Percentiles rank a stretch among this genome's conserved stretches.
These are phyloP conservation scores for Rhynchosporium graminicola DNA, from an alignment of 2,329 filamentous ascomycete genomes.

Conservation along the genomic window DNA sequence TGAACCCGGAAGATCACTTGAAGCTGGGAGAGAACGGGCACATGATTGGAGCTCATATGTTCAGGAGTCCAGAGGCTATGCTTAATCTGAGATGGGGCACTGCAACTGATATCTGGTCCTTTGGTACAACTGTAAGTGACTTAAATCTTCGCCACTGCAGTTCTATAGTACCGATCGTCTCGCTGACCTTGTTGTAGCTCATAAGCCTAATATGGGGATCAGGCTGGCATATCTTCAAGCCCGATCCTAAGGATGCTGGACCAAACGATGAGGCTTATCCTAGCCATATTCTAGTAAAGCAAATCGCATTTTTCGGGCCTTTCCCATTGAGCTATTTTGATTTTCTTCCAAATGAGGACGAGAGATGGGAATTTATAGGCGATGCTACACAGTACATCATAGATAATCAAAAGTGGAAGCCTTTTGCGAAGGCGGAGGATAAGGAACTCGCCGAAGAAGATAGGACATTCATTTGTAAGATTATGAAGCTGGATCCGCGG, in stretches of 20 bases:
- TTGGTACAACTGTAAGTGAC: constrained; percentile 27
- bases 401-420: constrained; percentile 24
- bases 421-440: constrained; percentile 24
- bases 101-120: constrained; percentile 34
- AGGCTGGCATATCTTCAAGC: constrained; percentile 32
- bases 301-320: constrained; percentile 28
- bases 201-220: constrained; percentile 30
- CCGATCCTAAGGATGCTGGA: constrained; percentile 28
- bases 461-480: constrained; percentile 21
- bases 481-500: constrained; percentile 27
- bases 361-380: constrained; percentile 24
- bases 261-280: constrained; percentile 27
- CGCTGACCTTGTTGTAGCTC: constrained; percentile 22
- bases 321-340: constrained; percentile 26
- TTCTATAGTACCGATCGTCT: constrained; percentile 5
- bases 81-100: constrained; percentile 30
- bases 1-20: constrained; percentile 22
- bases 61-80: constrained; percentile 30
- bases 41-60: constrained; percentile 27
- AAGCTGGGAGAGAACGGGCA: constrained; percentile 22
- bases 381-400: constrained; percentile 27
- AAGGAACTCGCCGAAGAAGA: constrained; percentile 27
- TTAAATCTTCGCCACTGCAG: constrained; percentile 5
- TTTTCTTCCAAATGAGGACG: constrained; percentile 25
- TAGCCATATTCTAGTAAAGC: constrained; percentile 26